phyloP scores from a whole-genome alignment of 345 rosid species.

The Carallia brachiata region DNA sequence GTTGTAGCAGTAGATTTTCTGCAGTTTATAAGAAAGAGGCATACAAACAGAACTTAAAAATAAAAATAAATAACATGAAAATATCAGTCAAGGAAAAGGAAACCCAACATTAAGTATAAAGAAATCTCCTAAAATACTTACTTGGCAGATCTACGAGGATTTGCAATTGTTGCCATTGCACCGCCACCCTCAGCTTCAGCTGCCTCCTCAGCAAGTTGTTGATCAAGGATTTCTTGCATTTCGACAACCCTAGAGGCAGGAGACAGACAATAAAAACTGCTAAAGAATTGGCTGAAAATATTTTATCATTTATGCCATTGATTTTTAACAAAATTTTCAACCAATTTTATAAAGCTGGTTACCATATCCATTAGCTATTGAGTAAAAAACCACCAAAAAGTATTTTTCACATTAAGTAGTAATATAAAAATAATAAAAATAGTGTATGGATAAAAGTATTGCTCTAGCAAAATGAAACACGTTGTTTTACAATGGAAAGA shows the following conservation, averaged over 20 bases:
- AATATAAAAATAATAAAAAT: too few species aligned
- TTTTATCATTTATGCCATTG: neutral
- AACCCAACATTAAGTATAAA: neutral
- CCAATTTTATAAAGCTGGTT: neutral
- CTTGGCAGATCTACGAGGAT: slow-evolving; percentile 91
- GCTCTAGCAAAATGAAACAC: neutral
- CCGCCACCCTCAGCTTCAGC: slow-evolving; percentile 99
- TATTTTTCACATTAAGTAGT: neutral
- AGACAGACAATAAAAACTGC: slow-evolving; percentile 1
- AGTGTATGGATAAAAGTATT: too few species aligned
- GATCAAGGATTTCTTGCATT: slow-evolving; percentile 99
- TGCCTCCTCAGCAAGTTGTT: slow-evolving; percentile 97
- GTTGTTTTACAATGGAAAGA: neutral
- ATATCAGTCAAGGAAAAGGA: neutral
- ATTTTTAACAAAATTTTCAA: neutral
- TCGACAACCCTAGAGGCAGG: slow-evolving; percentile 76
- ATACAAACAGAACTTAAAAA: slow-evolving; percentile 1
- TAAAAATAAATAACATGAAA: neutral
- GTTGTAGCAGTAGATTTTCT: slow-evolving; percentile 59
- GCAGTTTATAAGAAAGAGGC: slow-evolving; percentile 21
- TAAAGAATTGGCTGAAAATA: neutral
- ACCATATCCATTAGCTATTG: neutral
- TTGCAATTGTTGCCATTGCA: slow-evolving; percentile 85
- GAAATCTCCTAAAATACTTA: slow-evolving; percentile 23
- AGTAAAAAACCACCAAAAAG: neutral